These are phyloP conservation scores for Camellia granthamiana DNA, from an alignment of 148 eudicot species.

Conservation along the genomic window DNA sequence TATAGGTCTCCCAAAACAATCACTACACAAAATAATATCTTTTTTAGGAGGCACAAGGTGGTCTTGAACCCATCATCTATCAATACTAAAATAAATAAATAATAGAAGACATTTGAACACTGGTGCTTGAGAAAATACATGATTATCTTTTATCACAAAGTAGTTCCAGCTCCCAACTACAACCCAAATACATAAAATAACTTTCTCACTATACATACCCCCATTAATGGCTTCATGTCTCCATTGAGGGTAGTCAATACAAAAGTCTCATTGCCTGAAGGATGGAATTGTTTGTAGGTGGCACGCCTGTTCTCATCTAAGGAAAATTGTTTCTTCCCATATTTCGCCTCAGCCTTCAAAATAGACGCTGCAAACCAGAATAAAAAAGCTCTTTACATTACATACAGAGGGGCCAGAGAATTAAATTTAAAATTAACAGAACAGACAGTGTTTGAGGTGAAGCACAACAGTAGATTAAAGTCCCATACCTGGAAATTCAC, in stretches of 20 bases:
- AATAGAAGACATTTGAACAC: background rate
- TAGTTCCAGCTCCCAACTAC: background rate
- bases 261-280: constrained; percentile 33
- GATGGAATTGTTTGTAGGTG: constrained; percentile 50
- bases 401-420: background rate
- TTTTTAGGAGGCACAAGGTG: background rate
- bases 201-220: constrained; percentile 37
- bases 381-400: constrained; percentile 3
- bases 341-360: constrained; percentile 55
- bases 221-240: constrained; percentile 45
- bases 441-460: background rate
- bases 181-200: background rate
- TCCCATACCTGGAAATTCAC: constrained; percentile 59
- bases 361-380: constrained; percentile 48
- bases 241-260: constrained; percentile 35
- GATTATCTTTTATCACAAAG: background rate
- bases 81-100: background rate
- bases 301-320: constrained; percentile 74
- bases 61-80: background rate
- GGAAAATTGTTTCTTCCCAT: constrained; percentile 50
- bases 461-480: background rate
- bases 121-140: background rate
- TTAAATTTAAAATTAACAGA: background rate
- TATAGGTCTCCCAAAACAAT: background rate
- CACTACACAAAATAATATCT: background rate